phyloP scores from a whole-genome alignment of 306 rosid species.

The Sechiopsis laciniata region DNA sequence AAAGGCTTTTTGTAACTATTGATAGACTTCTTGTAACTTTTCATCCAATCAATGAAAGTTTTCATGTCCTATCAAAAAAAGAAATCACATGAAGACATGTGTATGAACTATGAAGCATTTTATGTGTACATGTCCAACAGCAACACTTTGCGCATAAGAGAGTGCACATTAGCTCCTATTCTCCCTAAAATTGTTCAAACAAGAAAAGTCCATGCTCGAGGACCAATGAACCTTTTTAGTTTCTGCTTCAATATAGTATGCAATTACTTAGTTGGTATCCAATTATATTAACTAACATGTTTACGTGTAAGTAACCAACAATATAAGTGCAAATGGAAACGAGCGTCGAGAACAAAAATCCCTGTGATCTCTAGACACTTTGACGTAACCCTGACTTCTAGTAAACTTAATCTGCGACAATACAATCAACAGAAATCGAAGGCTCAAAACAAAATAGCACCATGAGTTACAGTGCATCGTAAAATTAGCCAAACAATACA shows the following conservation, averaged over 20 bases:
- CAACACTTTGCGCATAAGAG: not conserved
- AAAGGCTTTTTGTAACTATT: too few relatives aligned
- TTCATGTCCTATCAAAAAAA: too few relatives aligned
- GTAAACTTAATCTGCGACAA: not conserved
- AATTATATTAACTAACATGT: not conserved
- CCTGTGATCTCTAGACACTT: not conserved
- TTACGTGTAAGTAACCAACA: not conserved
- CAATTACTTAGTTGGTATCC: not conserved
- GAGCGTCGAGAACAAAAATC: not conserved
- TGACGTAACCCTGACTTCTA: not conserved
- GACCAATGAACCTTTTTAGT: not conserved
- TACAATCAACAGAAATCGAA: not conserved
- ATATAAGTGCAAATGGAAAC: not conserved
- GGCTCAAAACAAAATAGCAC: not conserved
- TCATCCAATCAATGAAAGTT: too few relatives aligned
- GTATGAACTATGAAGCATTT: not conserved
- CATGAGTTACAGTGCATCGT: not conserved
- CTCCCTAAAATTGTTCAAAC: not conserved
- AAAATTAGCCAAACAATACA: not conserved
- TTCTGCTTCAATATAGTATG: not conserved
- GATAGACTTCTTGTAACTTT: too few relatives aligned
- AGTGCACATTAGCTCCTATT: not conserved
- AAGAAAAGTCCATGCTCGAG: too few relatives aligned
- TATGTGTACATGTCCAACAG: not conserved
- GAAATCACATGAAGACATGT: not conserved